phyloP scores from a whole-genome alignment of 2,329 filamentous ascomycete genomes.

The Rhynchosporium secalis region DNA sequence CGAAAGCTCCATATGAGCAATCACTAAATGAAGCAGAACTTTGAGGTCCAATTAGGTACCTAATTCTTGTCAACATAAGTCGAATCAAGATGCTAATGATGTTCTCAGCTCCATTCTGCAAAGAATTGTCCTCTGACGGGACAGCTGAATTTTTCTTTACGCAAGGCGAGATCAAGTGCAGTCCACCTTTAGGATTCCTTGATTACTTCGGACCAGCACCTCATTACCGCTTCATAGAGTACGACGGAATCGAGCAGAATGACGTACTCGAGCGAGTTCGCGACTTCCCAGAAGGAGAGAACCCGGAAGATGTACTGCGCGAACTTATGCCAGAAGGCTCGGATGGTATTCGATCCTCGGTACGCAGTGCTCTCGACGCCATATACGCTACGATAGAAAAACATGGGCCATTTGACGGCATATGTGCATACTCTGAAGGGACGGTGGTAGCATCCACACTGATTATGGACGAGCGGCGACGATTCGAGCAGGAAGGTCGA shows the following conservation, averaged over 20 bases:
- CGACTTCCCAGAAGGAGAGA: conserved; percentile 32
- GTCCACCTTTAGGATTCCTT: conserved; percentile 53
- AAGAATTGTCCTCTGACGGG: conserved; percentile 47
- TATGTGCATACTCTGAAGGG: conserved; percentile 61
- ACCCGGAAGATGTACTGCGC: conserved; percentile 31
- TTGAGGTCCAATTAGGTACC: conserved; percentile 53
- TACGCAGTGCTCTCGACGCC: conserved; percentile 35
- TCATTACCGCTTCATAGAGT: conserved; percentile 52
- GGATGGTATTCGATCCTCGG: conserved; percentile 29
- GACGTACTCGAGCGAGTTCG: conserved; percentile 32
- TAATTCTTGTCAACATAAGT: not conserved
- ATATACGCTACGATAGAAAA: conserved; percentile 48
- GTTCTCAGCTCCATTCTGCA: conserved; percentile 47
- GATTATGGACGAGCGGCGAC: conserved; percentile 51
- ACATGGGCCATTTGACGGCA: conserved; percentile 49
- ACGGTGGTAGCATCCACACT: conserved; percentile 54
- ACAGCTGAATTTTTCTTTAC: conserved; percentile 52
- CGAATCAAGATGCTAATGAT: not conserved
- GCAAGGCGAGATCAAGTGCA: conserved; percentile 49
- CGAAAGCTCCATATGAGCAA: not conserved
- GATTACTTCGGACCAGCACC: conserved; percentile 46
- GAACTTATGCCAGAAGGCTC: conserved; percentile 27
- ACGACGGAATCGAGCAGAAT: conserved; percentile 41
- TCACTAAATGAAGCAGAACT: conserved; percentile 47
- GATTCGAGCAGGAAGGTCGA: conserved; percentile 41